A percentile compares a stretch with the other conserved stretches of the same genome.
Evolutionary conservation across 805 yeast species (phyloP).

Genomic region (Candida krabiensis): DNA sequence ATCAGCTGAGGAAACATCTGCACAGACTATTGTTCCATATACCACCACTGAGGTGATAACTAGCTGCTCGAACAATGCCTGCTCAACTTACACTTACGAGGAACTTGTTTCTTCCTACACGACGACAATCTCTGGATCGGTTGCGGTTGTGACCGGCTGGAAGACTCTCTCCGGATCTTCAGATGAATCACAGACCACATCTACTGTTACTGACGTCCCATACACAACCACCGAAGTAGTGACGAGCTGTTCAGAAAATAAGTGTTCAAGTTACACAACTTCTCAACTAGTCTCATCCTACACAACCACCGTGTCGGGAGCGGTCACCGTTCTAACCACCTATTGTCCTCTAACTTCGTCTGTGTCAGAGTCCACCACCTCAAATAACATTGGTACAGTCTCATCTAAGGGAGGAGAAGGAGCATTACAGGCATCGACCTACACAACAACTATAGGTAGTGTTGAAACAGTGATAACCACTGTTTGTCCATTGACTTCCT

Average conservation of each 20-base stretch:
- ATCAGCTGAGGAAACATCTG: slow-evolving; percentile 7
- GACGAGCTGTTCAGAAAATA: slow-evolving; percentile 9
- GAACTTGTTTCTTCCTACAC: slow-evolving; percentile 26
- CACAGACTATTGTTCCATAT: slow-evolving; percentile 5
- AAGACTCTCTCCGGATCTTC: slow-evolving; percentile 10
- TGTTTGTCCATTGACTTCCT: slow-evolving; percentile 13
- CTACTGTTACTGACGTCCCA: not conserved
- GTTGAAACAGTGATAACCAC: slow-evolving; percentile 20
- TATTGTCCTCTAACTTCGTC: slow-evolving; percentile 22
- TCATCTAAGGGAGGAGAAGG: slow-evolving; percentile 18
- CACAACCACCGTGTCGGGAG: slow-evolving; percentile 17
- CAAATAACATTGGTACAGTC: slow-evolving; percentile 4
- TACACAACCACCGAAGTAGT: slow-evolving; percentile 17
- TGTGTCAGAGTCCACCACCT: slow-evolving; percentile 3
- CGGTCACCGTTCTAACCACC: slow-evolving; percentile 22
- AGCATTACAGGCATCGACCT: slow-evolving; percentile 7
- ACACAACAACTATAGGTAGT: slow-evolving; percentile 17
- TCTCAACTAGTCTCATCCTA: slow-evolving; percentile 21
- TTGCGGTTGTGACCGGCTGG: slow-evolving; percentile 23
- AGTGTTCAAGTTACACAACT: slow-evolving; percentile 13
- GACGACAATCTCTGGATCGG: slow-evolving; percentile 20
- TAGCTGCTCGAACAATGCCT: slow-evolving; percentile 22
- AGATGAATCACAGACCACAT: slow-evolving; percentile 10
- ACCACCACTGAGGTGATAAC: slow-evolving; percentile 17
- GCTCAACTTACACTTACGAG: slow-evolving; percentile 14